Evolutionary conservation across 371 early-diverging fungal species (phyloP).

Genomic region (Dichotomocladium elegans): DNA sequence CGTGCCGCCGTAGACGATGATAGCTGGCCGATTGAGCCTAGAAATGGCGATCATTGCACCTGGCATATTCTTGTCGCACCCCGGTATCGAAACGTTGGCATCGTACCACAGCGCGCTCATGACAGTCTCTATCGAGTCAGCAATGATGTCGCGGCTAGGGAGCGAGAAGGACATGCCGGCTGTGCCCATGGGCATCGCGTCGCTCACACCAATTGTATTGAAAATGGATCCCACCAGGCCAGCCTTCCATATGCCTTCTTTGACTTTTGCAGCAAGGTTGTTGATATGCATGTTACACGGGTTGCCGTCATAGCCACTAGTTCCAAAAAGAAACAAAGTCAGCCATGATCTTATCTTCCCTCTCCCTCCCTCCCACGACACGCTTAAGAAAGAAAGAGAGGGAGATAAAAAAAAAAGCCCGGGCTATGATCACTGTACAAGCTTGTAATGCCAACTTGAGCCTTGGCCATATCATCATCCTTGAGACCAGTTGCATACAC

Average conservation of each 20-base stretch:
- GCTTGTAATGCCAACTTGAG: conserved; percentile 90
- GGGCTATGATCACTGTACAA: conserved; percentile 55
- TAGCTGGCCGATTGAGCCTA: conserved; percentile 87
- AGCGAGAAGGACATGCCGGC: conserved; percentile 93
- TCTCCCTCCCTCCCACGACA: too few species aligned
- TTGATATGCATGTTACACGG: conserved; percentile 97
- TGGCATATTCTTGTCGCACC: conserved; percentile 98
- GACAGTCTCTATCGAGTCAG: conserved; percentile 97
- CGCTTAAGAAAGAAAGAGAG: too few species aligned
- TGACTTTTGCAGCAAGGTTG: conserved; percentile 80
- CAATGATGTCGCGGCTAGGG: conserved; percentile 93
- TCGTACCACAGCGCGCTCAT: conserved; percentile 96
- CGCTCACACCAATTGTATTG: conserved; percentile 94
- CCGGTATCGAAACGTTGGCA: conserved; percentile 46
- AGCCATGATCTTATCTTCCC: background rate
- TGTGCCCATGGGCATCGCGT: conserved; percentile 94
- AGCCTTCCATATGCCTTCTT: conserved; percentile 83
- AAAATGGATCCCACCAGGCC: conserved; percentile 91
- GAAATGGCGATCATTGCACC: conserved; percentile 92
- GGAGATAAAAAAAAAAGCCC: background rate
- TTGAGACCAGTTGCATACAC: conserved; percentile 89
- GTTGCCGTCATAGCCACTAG: conserved; percentile 76
- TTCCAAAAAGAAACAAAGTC: background rate
- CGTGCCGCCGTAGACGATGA: conserved; percentile 87
- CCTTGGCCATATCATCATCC: conserved; percentile 70